These are phyloP conservation scores for Leishmania mexicana DNA, from an alignment of 208 protist species.

Conservation along the genomic window DNA sequence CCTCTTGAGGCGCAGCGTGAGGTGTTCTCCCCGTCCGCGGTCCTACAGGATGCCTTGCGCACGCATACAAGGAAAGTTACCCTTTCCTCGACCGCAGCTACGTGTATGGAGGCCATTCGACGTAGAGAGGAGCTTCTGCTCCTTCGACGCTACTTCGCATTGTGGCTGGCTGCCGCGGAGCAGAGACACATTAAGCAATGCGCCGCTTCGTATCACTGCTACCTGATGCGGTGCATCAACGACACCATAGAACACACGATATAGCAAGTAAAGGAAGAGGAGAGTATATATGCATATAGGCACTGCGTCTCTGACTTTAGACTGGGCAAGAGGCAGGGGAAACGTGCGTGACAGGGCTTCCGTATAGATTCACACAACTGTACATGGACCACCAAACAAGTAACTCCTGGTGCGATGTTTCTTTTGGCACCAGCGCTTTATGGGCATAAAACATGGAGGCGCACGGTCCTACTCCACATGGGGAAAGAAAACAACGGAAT, in stretches of 20 bases:
- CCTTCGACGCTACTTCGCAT: conserved; percentile 12
- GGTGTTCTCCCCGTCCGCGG: neutral
- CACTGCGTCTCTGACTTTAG: neutral
- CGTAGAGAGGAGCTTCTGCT: conserved; percentile 12
- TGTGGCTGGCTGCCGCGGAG: conserved; percentile 17
- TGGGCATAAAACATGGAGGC: neutral
- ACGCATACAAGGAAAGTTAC: neutral
- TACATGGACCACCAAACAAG: neutral
- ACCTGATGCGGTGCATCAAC: conserved; percentile 25
- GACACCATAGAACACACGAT: conserved; percentile 4
- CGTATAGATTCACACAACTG: conserved; percentile 4
- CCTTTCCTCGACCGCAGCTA: conserved; percentile 2
- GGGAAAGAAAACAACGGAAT: neutral
- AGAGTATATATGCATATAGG: neutral
- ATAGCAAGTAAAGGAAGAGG: neutral
- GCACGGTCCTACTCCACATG: neutral
- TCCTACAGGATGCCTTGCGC: neutral
- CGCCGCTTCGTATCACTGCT: conserved; percentile 22
- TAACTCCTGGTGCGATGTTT: neutral
- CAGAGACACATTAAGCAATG: conserved; percentile 24
- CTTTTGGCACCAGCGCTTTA: neutral
- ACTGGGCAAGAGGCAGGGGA: neutral
- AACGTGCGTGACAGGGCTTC: neutral
- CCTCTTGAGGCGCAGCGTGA: neutral
- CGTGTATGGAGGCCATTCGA: neutral